Conservation (phyloP, 1,139 yeast species). For the Ogataea hybrid region DNA sequence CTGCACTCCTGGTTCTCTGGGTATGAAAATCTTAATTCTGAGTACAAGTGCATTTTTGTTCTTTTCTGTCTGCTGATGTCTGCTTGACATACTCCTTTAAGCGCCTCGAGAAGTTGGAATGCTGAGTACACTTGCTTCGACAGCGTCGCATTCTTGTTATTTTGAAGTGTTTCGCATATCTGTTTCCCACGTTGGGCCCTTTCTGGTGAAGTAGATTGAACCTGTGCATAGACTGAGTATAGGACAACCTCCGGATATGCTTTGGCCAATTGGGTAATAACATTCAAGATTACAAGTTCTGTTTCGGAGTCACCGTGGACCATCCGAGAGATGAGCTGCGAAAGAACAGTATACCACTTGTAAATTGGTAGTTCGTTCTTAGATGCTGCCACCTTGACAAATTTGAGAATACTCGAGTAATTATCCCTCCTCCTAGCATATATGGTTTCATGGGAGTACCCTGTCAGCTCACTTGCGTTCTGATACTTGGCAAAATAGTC, state of each 20-base stretch:
- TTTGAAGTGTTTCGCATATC: conserved; percentile 36
- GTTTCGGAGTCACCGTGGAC: conserved; percentile 62
- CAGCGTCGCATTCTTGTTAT: conserved; percentile 12
- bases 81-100: conserved; percentile 31
- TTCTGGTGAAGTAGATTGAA: conserved; percentile 59
- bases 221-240: conserved; percentile 81
- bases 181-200: conserved; percentile 55
- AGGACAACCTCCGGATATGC: conserved; percentile 80
- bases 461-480: conserved; percentile 18
- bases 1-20: conserved; percentile 47
- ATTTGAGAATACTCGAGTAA: conserved; percentile 48
- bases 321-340: conserved; percentile 82
- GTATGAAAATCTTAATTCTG: conserved; percentile 49
- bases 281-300: conserved; percentile 50
- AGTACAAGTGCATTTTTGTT: conserved; percentile 30
- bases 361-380: conserved; percentile 53
- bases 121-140: conserved; percentile 22
- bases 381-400: conserved; percentile 40
- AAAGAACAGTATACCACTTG: conserved; percentile 82
- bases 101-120: conserved; percentile 29
- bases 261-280: conserved; percentile 55
- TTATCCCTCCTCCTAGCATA: conserved; percentile 36
- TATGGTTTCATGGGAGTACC: conserved; percentile 32
- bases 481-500: conserved; percentile 61
- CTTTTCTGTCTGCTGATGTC: conserved; percentile 29